Evolutionary conservation across 2,329 filamentous ascomycete species (phyloP).

Genomic region (Diaporthe sp.): DNA sequence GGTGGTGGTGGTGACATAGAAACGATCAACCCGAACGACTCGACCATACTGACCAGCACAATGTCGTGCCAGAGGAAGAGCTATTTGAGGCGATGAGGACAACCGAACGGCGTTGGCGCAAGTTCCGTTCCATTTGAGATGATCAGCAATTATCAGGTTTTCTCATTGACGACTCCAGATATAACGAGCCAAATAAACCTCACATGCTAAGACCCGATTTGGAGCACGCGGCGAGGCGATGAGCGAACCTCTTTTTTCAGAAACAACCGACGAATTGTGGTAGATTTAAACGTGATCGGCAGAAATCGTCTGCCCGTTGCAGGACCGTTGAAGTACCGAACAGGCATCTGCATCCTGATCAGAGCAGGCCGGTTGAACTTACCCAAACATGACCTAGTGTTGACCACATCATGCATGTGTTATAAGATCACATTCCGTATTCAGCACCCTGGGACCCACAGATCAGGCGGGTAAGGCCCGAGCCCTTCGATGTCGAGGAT

Average conservation of each 20-base stretch:
- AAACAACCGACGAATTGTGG: too few relatives aligned
- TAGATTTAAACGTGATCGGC: neutral
- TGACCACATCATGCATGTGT: constrained; percentile 5
- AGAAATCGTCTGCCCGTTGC: neutral
- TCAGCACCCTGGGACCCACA: neutral
- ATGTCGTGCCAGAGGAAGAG: too few relatives aligned
- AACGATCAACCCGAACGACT: too few relatives aligned
- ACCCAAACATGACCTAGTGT: neutral
- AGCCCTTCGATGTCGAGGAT: neutral
- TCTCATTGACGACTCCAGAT: neutral
- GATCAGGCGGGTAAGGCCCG: neutral
- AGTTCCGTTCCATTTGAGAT: neutral
- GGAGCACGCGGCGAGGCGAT: neutral
- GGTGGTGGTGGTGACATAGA: too few relatives aligned
- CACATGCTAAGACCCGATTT: neutral
- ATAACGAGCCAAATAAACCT: neutral
- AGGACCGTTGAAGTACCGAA: neutral
- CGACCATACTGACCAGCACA: too few relatives aligned
- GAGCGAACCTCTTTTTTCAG: neutral
- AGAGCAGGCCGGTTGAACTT: neutral
- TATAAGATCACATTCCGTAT: neutral
- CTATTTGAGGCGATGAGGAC: too few relatives aligned
- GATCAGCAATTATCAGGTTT: neutral
- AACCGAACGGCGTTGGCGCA: neutral
- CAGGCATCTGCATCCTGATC: neutral